Base-by-base conservation (phyloP, 2,329 filamentous ascomycete species). In the Gaeumannomyces tritici region DNA sequence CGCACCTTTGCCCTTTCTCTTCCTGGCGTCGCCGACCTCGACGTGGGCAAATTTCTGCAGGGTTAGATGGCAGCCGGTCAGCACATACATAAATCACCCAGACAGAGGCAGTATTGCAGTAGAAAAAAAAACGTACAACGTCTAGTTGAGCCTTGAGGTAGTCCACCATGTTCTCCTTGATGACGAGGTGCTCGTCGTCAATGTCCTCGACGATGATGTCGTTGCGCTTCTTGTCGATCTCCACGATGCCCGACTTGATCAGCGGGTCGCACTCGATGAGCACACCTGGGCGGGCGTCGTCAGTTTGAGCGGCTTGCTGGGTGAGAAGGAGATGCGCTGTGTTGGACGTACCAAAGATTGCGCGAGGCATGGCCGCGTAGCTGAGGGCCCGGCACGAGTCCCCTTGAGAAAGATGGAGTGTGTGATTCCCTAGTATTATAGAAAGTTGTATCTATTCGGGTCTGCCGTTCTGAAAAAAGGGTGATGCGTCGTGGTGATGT, bases 221-320 rank as follows among this genome's bases (percentile, higher is more conserved):
- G 67, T 82, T 81, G 63, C 84, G 79, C 69, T 79, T 83, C 72
- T 90, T 86, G 74, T 93, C 88, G 67, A 93, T 89, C 70, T 87
- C 89, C 68, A 90, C 80, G 70, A 93, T 88, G 78, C 93, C 91
- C 66, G 90, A 89, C 75, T 92, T 93, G 81, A 93, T 92, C 57
- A 89, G 90, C n/a, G 90, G 88, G 72, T 93, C 90, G 75, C 89
- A 91, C 74, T 91, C 85, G 74, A 93, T 86, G 66, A 93, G 82
- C 31, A 90, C 87, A 65, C 89, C 89, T 84, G 61, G 42, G 42
- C 6, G 2, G 42, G 21, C 6, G 9, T n/a, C 4, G 42, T 51
- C 4, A 51, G 42, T n/a, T 35, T 11, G 4, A 9, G 9, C 29
- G 29, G 29, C 9, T 31, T 31, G 29, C 29, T 31, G 29, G 4